These are phyloP conservation scores for Balamuthia mandrillaris DNA, from an alignment of 208 protist species.

Conservation along the genomic window DNA sequence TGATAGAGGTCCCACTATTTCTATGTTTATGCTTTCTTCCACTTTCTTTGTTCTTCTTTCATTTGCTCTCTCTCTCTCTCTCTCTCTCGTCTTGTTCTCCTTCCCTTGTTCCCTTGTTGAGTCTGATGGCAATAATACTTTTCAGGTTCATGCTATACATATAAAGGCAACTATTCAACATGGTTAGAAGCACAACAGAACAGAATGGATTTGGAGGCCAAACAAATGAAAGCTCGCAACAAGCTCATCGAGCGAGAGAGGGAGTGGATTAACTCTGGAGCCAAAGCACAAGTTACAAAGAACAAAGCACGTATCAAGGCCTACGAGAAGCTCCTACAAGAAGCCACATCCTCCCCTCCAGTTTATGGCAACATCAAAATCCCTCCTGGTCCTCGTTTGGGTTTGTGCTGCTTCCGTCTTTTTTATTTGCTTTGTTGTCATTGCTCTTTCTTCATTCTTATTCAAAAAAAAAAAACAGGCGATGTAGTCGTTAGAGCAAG, in stretches of 20 bases:
- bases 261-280: constrained; percentile 47
- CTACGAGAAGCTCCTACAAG: constrained; percentile 29
- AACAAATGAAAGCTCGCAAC: constrained; percentile 20
- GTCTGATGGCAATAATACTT: background rate
- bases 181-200: constrained; percentile 49
- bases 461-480: background rate
- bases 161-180: constrained; percentile 55
- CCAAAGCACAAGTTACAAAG: constrained; percentile 47
- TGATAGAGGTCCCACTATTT: background rate
- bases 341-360: background rate
- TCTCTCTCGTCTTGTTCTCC: too few species aligned
- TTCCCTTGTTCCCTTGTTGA: background rate
- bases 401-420: background rate
- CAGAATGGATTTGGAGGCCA: constrained; percentile 31
- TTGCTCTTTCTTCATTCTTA: background rate
- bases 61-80: background rate
- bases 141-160: background rate
- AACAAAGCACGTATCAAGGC: constrained; percentile 36
- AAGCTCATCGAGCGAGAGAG: constrained; percentile 57
- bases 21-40: background rate
- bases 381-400: constrained; percentile 53
- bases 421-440: background rate
- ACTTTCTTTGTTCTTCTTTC: too few species aligned
- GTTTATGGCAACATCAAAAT: constrained; percentile 48
- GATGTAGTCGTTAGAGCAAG: background rate